phyloP scores from a whole-genome alignment of 23 red algal genomes.

The Pyropia haitanensis region DNA sequence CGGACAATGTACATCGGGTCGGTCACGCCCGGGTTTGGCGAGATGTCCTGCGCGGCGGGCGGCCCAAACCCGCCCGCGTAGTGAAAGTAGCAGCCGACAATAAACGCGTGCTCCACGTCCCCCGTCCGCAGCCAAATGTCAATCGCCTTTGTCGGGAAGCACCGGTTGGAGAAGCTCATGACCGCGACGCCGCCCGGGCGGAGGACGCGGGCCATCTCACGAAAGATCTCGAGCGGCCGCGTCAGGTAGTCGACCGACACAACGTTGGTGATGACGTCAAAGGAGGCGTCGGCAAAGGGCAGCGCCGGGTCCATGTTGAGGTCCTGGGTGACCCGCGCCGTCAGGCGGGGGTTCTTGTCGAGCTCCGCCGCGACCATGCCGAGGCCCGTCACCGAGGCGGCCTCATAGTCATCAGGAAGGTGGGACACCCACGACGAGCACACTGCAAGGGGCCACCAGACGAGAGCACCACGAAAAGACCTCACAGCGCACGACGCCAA shows the following conservation, averaged over 20 bases:
- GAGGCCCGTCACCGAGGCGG: conserved; percentile 35
- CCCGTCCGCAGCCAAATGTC: conserved; percentile 68
- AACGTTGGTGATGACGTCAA: conserved; percentile 82
- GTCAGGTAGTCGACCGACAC: conserved; percentile 96
- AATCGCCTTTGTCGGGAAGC: conserved; percentile 86
- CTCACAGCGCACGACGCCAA: too few relatives aligned
- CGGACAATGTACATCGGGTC: conserved; percentile 88
- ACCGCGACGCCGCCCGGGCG: conserved; percentile 65
- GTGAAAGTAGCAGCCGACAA: conserved; percentile 95
- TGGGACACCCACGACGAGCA: conserved; percentile 92
- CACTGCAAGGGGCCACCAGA: not conserved
- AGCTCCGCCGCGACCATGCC: conserved; percentile 83
- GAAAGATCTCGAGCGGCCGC: conserved; percentile 81
- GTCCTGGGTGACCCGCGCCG: conserved; percentile 40
- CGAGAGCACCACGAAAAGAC: too few relatives aligned
- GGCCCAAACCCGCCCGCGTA: conserved; percentile 66
- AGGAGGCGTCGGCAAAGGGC: conserved; percentile 64
- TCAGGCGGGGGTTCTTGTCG: conserved; percentile 41
- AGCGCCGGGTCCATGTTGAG: conserved; percentile 61
- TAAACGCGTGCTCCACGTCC: conserved; percentile 87
- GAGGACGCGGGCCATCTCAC: conserved; percentile 79
- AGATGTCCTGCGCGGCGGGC: conserved; percentile 34
- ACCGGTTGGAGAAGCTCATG: conserved; percentile 87
- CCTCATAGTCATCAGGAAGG: conserved; percentile 55
- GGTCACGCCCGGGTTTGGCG: conserved; percentile 27